Evolutionary conservation across 192 early-diverging fungal genomes (phyloP), one percentile per base, ranked within the genome.

Genomic region (Jimgerdemannia flammicorona): DNA sequence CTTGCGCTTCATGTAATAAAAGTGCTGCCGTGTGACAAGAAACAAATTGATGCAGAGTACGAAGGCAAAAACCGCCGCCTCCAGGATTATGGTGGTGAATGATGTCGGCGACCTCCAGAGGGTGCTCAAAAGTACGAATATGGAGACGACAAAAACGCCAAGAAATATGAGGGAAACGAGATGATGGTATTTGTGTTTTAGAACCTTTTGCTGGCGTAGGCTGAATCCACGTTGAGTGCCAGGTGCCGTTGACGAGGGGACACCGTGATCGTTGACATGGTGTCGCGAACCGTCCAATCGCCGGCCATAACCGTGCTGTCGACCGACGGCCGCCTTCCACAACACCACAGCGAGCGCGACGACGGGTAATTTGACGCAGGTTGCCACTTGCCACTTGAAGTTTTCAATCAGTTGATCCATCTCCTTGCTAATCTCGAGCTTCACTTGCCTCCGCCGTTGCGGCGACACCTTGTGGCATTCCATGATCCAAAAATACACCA

Each of bases 31-130:
- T 7, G 81, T 83, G 54, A 77, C 75, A 3, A 83, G 43, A 42
- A 79, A 83, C 14, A 83, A 69, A 39, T 83, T 83, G 75, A 79
- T 83, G n/a, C 72, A 83, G 6, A 83, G 72, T 2, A 83, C 78
- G 29, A 79, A 66, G 4, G 79, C 75, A 54, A 83, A 83, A 4
- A 79, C 64, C 3, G 72, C 66, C 4, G 81, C 72, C 40, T 77
- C 75, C 9, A 83, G 64, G 14, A 77, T 43, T 4, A 19, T 18
- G 3, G 65, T 44, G 11, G 74, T 75, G 8, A 65, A 72, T 18
- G 63, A 63, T 43, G 40, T 64, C n/a, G 77, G 69, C 2, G 71
- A 39, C 3, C 41, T 69, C 14, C 70, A 75, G 65, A 71, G 72
- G 4, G 75, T 75, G 20, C 69, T 81, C 19, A 83, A 65, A 19